Base-by-base conservation (phyloP, 2,329 filamentous ascomycete species). In the Xylariales sp. region DNA sequence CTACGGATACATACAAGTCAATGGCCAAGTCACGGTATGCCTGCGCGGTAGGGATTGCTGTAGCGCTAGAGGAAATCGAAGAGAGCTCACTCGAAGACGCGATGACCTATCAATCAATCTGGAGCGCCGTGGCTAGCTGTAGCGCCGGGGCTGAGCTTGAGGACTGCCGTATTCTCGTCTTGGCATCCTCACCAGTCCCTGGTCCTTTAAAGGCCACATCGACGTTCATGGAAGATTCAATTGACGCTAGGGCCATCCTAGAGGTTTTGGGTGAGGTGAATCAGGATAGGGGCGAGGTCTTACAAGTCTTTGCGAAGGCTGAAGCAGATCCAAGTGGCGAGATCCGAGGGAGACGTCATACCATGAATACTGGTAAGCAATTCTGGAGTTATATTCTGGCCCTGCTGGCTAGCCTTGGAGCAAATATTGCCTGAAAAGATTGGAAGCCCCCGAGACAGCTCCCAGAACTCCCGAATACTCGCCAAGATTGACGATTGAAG, bases 11-110 rank as follows among this genome's bases (percentile, higher is more conserved):
- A 3, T 61, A 61, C 36, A 51, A 60, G 38, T 57, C 55, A 11
- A 61, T 61, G 57, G 57, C 57, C 18, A 54, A 52, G 46, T 61
- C 58, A 9, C 49, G 58, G 7, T 59, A 60, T 38, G 57, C 57
- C 9, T 55, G 51, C 21, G 57, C 58, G 2, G 45, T 60, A 4
- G 57, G 58, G 8, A 55, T 60, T 19, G 52, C 52, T 3, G 40
- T 52, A 9, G 58, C 58, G 21, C 46, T 58, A 9, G 51, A 47
- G 4, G 56, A 59, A 40, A 38, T 59, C 4, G 10, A 38, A 3
- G 40, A 44, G 9, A 38, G 20, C 32, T 37, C 47, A 12, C 25
- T 38, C 3, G 40, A 46, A 21, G 39, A 40, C 27, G 42, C 44
- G 24, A 39, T 46, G 15, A 43, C 44, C 5, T 60, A 56, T 52